These are phyloP conservation scores for Pseudonitzschia pungens DNA, from an alignment of 108 stramenopile genomes.

Conservation along the genomic window DNA sequence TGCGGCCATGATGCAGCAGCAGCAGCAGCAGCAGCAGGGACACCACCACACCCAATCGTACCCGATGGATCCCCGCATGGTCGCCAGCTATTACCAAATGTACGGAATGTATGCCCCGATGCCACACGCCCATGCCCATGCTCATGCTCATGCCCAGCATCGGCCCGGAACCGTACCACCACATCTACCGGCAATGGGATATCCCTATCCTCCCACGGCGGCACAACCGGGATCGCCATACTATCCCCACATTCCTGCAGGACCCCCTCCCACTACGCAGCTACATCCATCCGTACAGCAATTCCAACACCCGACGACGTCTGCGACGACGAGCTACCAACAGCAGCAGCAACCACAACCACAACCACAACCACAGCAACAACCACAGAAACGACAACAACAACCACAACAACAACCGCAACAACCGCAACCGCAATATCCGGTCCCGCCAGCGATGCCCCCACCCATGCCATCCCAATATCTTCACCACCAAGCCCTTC, in stretches of 20 bases:
- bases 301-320: background rate
- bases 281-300: slow-evolving; percentile 7
- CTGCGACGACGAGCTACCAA: slow-evolving; percentile 11
- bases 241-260: slow-evolving; percentile 1
- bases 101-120: slow-evolving; percentile 24
- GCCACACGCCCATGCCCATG: background rate
- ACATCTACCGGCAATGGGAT: slow-evolving; percentile 9
- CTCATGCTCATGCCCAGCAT: slow-evolving; percentile 5
- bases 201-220: slow-evolving; percentile 5
- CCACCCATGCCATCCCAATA: background rate
- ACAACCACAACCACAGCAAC: slow-evolving; percentile 3
- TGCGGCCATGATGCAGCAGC: slow-evolving; percentile 10
- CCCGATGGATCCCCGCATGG: slow-evolving; percentile 18
- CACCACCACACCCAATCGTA: slow-evolving; percentile 21
- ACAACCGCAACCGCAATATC: slow-evolving; percentile 33
- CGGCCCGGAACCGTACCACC: slow-evolving; percentile 1
- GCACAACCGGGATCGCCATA: background rate
- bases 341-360: slow-evolving; percentile 1
- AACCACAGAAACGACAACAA: background rate
- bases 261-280: background rate
- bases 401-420: slow-evolving; percentile 16
- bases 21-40: slow-evolving; percentile 19
- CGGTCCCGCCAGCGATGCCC: background rate
- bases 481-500: background rate
- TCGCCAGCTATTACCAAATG: slow-evolving; percentile 14